Evolutionary conservation across 108 stramenopile genomes (phyloP).

Genomic region (Licmophora abbreviata): DNA sequence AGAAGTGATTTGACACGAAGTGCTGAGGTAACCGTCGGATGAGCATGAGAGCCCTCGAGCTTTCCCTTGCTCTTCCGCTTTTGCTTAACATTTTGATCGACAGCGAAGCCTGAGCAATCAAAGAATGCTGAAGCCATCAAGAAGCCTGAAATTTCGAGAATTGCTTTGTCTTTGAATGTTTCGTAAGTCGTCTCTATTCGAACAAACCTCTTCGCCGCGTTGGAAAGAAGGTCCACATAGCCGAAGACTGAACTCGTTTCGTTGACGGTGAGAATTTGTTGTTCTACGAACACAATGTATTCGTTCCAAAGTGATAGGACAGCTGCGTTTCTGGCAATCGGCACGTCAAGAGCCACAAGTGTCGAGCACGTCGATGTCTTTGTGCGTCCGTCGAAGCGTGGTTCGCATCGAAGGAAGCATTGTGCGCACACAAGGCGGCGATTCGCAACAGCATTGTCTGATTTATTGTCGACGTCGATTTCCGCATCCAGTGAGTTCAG

Average conservation of each 20-base stretch:
- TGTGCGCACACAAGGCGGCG: slow-evolving; percentile 43
- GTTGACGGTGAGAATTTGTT: slow-evolving; percentile 10
- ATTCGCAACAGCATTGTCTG: slow-evolving; percentile 13
- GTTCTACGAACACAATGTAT: slow-evolving; percentile 31
- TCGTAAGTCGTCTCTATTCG: slow-evolving; percentile 8
- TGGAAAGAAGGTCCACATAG: slow-evolving; percentile 32
- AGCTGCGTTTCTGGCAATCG: too few species aligned
- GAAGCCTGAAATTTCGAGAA: slow-evolving; percentile 33
- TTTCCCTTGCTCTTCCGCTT: slow-evolving; percentile 32
- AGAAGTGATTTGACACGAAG: slow-evolving; percentile 23
- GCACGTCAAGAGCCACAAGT: slow-evolving; percentile 35
- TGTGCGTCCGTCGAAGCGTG: slow-evolving; percentile 64
- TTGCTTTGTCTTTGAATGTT: slow-evolving; percentile 20
- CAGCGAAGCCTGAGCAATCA: slow-evolving; percentile 34
- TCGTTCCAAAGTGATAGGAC: slow-evolving; percentile 14
- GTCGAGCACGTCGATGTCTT: slow-evolving; percentile 46
- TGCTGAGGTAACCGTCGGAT: slow-evolving; percentile 19
- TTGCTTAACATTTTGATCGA: slow-evolving; percentile 26
- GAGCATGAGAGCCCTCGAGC: slow-evolving; percentile 3
- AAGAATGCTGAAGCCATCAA: slow-evolving; percentile 71
- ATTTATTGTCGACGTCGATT: slow-evolving; percentile 7
- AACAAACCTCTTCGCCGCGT: slow-evolving; percentile 25
- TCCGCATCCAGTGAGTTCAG: slow-evolving; percentile 1
- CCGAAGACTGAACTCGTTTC: slow-evolving; percentile 17
- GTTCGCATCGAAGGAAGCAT: slow-evolving; percentile 42